Evolutionary conservation across 2,329 filamentous ascomycete species (phyloP), one percentile per base, ranked within the genome.

Genomic region (Phialocephala sp.): DNA sequence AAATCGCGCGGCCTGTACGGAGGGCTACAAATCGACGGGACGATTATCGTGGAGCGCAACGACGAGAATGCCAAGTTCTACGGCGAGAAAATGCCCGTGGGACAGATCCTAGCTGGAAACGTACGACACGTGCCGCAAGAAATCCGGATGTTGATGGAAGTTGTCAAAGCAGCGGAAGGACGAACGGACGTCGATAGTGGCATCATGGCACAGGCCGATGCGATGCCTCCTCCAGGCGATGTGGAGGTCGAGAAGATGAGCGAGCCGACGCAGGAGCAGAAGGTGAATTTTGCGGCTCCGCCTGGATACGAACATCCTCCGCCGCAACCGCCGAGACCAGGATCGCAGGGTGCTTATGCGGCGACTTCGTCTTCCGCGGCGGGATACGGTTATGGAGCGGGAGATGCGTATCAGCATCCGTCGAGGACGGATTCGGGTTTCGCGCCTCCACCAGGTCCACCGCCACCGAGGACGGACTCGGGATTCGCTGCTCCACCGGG

Each of bases 61-160:
- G 91, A 94, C 62, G 93, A 94, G 75, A 97, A 97, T 74, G 89
- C 92, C 52, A 85, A 86, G 4, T 97, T 97, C 75, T 97, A 96
- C 76, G 89, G 89, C 14, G 83, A 90, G 73, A 80, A 82, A 37
- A 80, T 90, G 58, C 79, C 82, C 0, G 87, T 87, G 5, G 80
- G 78, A 41, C 85, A 90, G 55, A 90, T 91, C 52, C 75, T 91
- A 36, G 66, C 68, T 20, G 73, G 73, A 6, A 64, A 69, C 24
- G 67, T 70, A 18, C 60, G 55, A 41, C 60, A 61, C 24, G 50
- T 68, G 12, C 71, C 71, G 14, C 45, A 36, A 11, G 71, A 71
- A 65, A 80, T 85, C 62, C 79, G 80, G 59, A 81, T 70, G 66
- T 62, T 74, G 55, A 69, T 71, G 75, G 91, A 95, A 76, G 93